Evolutionary conservation across 2,329 filamentous ascomycete species (phyloP).

Genomic region (Geosmithia morbida): DNA sequence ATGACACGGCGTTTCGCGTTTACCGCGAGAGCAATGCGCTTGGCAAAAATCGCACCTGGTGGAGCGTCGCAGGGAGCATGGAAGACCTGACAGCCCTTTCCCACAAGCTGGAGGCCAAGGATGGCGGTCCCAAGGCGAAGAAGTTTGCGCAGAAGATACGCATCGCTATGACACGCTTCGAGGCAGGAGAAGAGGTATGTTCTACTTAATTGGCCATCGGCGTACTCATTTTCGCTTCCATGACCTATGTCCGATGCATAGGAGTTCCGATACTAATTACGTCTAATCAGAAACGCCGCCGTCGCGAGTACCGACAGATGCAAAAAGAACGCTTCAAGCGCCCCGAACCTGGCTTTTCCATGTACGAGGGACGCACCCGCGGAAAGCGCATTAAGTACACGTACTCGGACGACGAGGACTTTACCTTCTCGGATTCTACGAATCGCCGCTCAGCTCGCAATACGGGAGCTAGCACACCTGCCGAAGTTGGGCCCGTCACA

Average conservation of each 20-base stretch:
- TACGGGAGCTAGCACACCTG: slow-evolving; percentile 58
- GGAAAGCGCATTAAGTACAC: slow-evolving; percentile 96
- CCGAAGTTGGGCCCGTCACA: slow-evolving; percentile 47
- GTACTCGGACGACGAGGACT: slow-evolving; percentile 78
- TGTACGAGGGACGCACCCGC: slow-evolving; percentile 91
- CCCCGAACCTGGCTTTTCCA: slow-evolving; percentile 76
- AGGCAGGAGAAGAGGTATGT: slow-evolving; percentile 77
- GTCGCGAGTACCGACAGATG: slow-evolving; percentile 77
- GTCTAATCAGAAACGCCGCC: slow-evolving; percentile 61
- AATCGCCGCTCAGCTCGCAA: slow-evolving; percentile 59
- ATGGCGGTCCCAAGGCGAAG: slow-evolving; percentile 70
- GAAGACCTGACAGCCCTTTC: slow-evolving; percentile 68
- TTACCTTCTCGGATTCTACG: slow-evolving; percentile 50
- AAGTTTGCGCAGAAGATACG: slow-evolving; percentile 64
- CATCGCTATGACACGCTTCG: slow-evolving; percentile 74
- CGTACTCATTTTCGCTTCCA: not conserved
- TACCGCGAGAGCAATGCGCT: slow-evolving; percentile 87
- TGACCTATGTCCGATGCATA: not conserved
- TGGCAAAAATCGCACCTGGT: slow-evolving; percentile 67
- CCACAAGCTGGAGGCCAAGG: slow-evolving; percentile 59
- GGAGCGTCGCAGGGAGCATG: slow-evolving; percentile 81
- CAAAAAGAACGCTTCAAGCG: slow-evolving; percentile 79
- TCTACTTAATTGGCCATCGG: not conserved
- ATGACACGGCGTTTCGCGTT: slow-evolving; percentile 86
- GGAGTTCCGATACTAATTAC: not conserved